phyloP scores from a whole-genome alignment of 176 grass and related monocot species.

The Ananas comosus region DNA sequence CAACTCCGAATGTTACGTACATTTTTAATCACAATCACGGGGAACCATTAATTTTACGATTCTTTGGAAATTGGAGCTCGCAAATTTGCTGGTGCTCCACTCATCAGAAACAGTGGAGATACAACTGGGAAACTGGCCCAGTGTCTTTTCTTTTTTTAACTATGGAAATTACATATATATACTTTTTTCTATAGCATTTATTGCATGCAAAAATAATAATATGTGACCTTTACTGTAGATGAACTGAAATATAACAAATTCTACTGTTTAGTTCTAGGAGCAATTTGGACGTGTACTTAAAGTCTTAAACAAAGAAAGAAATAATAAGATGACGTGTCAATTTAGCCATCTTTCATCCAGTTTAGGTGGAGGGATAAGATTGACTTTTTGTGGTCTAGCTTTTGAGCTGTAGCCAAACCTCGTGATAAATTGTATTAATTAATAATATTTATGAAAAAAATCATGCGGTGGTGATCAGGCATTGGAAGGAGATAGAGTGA shows the following conservation, averaged over 20 bases:
- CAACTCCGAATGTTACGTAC: no score
- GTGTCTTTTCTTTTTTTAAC: neutral
- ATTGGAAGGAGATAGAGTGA: no score
- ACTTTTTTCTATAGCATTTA: no score
- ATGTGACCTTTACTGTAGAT: neutral
- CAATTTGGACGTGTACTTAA: neutral
- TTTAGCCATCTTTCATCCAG: neutral
- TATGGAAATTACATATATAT: no score
- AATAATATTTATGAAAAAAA: no score
- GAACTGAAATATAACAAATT: neutral
- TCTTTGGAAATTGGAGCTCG: no score
- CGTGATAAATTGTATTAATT: neutral
- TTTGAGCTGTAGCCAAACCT: neutral
- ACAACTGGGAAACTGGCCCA: constrained; percentile 16
- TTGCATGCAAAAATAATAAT: no score
- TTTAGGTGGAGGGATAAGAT: neutral
- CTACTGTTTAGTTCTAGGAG: neutral
- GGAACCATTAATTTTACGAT: no score
- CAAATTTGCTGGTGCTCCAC: neutral
- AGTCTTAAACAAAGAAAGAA: neutral
- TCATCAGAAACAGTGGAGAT: neutral
- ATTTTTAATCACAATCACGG: no score
- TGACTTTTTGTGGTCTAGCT: neutral
- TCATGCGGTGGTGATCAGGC: no score
- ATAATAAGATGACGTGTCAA: neutral